Percentiles rank a stretch among this genome's conserved stretches.
These are phyloP conservation scores for Isabelozyma rhagii DNA, from an alignment of 805 yeast genomes.

Conservation along the genomic window DNA sequence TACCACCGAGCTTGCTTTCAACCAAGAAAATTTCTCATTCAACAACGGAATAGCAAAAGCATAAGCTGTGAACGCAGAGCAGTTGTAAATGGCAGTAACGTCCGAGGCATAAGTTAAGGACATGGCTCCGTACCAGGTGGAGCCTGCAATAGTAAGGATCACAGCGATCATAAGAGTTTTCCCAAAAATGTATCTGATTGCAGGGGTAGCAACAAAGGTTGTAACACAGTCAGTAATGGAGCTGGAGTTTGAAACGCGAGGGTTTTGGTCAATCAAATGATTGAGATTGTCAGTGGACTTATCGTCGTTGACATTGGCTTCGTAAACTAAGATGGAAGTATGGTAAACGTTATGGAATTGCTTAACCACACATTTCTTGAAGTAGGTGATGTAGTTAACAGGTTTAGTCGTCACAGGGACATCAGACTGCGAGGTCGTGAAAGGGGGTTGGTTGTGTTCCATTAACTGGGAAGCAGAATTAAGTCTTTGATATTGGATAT, in stretches of 20 bases:
- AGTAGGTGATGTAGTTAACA: constrained; percentile 21
- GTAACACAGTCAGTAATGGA: constrained; percentile 29
- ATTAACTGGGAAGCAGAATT: constrained; percentile 27
- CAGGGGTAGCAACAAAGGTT: constrained; percentile 40
- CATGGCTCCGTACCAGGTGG: constrained; percentile 85
- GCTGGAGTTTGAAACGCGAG: constrained; percentile 30
- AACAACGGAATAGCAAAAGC: constrained; percentile 76
- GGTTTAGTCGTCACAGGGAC: constrained; percentile 6
- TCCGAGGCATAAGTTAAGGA: constrained; percentile 77
- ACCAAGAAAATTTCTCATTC: constrained; percentile 59
- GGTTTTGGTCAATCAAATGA: constrained; percentile 32
- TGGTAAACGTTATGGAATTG: constrained; percentile 44
- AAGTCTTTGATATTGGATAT: constrained; percentile 23
- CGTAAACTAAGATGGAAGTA: constrained; percentile 41
- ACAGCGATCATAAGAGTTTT: constrained; percentile 46
- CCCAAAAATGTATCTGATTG: constrained; percentile 46
- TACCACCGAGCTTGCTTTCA: constrained; percentile 64
- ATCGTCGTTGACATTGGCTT: constrained; percentile 36
- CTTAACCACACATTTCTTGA: constrained; percentile 34
- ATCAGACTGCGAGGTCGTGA: background rate
- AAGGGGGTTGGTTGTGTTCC: constrained; percentile 7
- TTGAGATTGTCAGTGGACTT: constrained; percentile 29
- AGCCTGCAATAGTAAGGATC: constrained; percentile 71
- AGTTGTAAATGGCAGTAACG: constrained; percentile 86
- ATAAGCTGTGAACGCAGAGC: constrained; percentile 86